phyloP scores from a whole-genome alignment of 2,329 filamentous ascomycete genomes.

The Penicillium italicum region DNA sequence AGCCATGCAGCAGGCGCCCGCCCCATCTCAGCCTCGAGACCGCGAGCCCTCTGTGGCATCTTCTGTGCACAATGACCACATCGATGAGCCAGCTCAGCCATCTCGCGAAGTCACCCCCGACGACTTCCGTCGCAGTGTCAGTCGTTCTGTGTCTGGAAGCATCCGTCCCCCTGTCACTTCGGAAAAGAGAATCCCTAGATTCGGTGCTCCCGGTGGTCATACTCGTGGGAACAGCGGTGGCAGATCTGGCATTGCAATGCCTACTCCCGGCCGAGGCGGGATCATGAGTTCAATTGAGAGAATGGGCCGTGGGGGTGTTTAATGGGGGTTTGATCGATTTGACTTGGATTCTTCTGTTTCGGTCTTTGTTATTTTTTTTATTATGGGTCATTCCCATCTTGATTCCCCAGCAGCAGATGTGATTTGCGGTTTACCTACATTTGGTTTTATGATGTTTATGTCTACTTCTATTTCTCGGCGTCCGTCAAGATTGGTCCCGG shows the following conservation, averaged over 20 bases:
- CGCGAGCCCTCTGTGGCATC: conserved; percentile 21
- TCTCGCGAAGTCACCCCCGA: conserved; percentile 18
- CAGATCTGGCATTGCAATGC: conserved; percentile 37
- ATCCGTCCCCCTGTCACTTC: conserved; percentile 31
- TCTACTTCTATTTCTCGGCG: neutral
- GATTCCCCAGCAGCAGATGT: neutral
- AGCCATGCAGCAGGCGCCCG: conserved; percentile 36
- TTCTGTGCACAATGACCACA: conserved; percentile 1
- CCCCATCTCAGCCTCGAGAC: conserved; percentile 7
- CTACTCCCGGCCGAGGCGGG: conserved; percentile 50
- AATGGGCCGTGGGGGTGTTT: conserved; percentile 62
- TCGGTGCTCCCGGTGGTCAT: conserved; percentile 31
- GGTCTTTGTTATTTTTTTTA: neutral
- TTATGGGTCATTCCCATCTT: neutral
- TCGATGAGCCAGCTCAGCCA: conserved; percentile 14
- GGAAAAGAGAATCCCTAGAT: conserved; percentile 32
- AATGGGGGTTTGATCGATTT: neutral
- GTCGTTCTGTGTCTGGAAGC: conserved; percentile 29
- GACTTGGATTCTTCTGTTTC: neutral
- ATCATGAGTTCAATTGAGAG: conserved; percentile 84
- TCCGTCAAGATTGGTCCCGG: neutral
- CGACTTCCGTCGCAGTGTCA: conserved; percentile 23
- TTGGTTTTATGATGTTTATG: conserved; percentile 4
- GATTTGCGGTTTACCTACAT: neutral
- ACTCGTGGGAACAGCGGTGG: conserved; percentile 37